phyloP scores from a whole-genome alignment of 2,329 filamentous ascomycete species.

The Stagonosporopsis tanaceti region DNA sequence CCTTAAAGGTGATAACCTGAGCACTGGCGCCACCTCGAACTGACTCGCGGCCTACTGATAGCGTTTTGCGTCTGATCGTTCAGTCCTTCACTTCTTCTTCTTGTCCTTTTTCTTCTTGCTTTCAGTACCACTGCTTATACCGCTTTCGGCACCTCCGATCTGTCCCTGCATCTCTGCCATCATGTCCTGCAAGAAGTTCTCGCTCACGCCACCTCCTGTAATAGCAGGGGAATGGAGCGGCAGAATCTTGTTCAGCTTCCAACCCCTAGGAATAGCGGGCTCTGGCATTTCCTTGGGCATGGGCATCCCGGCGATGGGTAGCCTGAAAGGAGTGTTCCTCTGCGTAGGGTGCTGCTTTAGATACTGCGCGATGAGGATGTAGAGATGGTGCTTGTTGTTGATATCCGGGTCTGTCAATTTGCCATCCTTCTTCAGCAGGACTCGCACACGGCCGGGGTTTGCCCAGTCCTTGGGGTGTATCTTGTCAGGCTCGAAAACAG shows the following conservation, averaged over 20 bases:
- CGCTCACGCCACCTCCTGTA: constrained; percentile 90
- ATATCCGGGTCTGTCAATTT: constrained; percentile 60
- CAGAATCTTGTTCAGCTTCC: constrained; percentile 86
- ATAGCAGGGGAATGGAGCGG: constrained; percentile 89
- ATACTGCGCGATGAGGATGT: constrained; percentile 78
- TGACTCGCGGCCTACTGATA: background rate
- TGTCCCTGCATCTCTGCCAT: constrained; percentile 85
- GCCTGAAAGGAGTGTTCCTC: constrained; percentile 72
- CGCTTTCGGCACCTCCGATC: constrained; percentile 34
- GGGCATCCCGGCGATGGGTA: constrained; percentile 77
- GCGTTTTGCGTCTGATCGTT: background rate
- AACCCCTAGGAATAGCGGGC: constrained; percentile 76
- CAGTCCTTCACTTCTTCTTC: constrained; percentile 46
- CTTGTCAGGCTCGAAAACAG: constrained; percentile 89
- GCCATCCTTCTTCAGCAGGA: constrained; percentile 73
- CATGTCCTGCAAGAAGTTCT: constrained; percentile 95
- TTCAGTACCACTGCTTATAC: constrained; percentile 35
- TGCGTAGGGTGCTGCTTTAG: constrained; percentile 80
- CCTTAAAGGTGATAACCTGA: background rate
- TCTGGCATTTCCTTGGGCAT: constrained; percentile 72
- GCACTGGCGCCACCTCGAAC: background rate
- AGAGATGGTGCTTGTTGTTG: constrained; percentile 87
- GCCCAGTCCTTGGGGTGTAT: constrained; percentile 96
- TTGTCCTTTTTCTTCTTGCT: constrained; percentile 50
- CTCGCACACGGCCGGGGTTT: constrained; percentile 89